phyloP scores from a whole-genome alignment of 31 red algal genomes.

The Asparagopsis taxiformis region DNA sequence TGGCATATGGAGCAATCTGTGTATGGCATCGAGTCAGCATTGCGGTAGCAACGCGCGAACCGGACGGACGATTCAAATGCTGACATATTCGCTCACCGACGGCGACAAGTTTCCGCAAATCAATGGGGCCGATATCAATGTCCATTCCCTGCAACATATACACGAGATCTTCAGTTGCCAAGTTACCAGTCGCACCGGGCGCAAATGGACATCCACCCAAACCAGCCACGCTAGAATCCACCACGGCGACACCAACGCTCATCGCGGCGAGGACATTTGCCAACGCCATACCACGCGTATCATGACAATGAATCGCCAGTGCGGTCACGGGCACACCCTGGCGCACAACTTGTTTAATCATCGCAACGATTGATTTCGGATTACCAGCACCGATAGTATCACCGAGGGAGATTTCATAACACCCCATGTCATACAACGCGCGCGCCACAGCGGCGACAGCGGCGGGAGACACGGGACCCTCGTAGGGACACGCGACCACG shows the following conservation, averaged over 20 bases:
- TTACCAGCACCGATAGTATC: slow-evolving; percentile 91
- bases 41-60: slow-evolving; percentile 12
- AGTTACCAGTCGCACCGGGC: slow-evolving; percentile 79
- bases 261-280: slow-evolving; percentile 86
- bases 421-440: slow-evolving; percentile 67
- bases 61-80: slow-evolving; percentile 21
- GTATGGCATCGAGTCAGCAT: too few relatives aligned
- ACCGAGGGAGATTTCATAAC: slow-evolving; percentile 87
- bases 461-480: slow-evolving; percentile 58
- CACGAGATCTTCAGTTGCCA: slow-evolving; percentile 91
- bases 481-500: slow-evolving; percentile 86
- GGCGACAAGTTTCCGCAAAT: slow-evolving; percentile 45
- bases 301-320: slow-evolving; percentile 89
- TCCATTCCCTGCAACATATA: slow-evolving; percentile 78
- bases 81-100: slow-evolving; percentile 40
- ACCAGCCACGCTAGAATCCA: slow-evolving; percentile 84
- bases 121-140: slow-evolving; percentile 46
- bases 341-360: slow-evolving; percentile 37
- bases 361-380: slow-evolving; percentile 51
- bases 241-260: slow-evolving; percentile 53
- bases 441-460: slow-evolving; percentile 60
- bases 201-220: slow-evolving; percentile 95
- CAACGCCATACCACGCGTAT: slow-evolving; percentile 82
- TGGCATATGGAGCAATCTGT: too few relatives aligned
- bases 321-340: slow-evolving; percentile 17